Evolutionary conservation across 495 filamentous ascomycete species (phyloP).

Genomic region (Glutinoglossum americanum): DNA sequence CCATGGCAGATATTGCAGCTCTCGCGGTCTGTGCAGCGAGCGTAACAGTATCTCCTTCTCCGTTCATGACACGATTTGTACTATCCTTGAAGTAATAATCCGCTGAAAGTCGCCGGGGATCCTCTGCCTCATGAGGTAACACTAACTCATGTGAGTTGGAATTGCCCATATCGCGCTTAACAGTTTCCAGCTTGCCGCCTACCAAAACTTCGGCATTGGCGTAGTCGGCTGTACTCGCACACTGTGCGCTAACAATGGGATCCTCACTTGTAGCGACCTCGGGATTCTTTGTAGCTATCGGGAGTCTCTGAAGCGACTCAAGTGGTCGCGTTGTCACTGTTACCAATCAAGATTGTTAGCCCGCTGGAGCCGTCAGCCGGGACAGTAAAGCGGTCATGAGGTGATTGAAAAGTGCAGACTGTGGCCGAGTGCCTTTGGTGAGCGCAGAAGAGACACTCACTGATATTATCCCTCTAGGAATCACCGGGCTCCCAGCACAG

Average conservation of each 20-base stretch:
- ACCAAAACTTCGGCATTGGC: not conserved
- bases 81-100: not conserved
- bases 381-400: not conserved
- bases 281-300: not conserved
- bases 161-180: not conserved
- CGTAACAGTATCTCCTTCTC: not conserved
- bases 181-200: not conserved
- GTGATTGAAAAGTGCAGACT: not conserved
- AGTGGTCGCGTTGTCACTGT: not conserved
- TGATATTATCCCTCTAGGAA: not conserved
- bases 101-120: not conserved
- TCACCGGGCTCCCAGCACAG: not conserved
- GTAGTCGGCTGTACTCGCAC: not conserved
- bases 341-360: not conserved
- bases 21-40: conserved; percentile 2
- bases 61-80: not conserved
- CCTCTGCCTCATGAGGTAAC: not conserved
- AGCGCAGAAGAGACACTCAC: not conserved
- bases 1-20: conserved; percentile 3
- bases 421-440: not conserved
- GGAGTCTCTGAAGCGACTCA: not conserved
- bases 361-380: not conserved
- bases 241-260: not conserved
- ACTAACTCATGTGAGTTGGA: not conserved
- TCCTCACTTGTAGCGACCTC: not conserved